These are phyloP conservation scores for Phaeolepiota aurea DNA, from an alignment of 768 basidiomycete genomes.

Conservation along the genomic window DNA sequence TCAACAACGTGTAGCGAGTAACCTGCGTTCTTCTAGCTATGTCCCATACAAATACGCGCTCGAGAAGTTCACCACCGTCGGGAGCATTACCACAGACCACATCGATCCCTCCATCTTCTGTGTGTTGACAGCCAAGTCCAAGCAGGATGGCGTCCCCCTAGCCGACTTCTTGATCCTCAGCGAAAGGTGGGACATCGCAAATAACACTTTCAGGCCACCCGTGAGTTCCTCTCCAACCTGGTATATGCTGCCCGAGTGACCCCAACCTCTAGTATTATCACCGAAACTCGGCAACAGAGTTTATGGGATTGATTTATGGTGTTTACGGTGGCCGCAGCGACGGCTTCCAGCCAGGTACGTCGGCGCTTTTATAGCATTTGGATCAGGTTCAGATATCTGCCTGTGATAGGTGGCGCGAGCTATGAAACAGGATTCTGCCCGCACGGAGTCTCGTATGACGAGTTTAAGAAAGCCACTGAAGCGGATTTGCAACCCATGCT, in stretches of 20 bases:
- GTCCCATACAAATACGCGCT: conserved; percentile 61
- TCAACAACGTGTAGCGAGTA: neutral
- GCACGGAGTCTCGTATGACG: conserved; percentile 57
- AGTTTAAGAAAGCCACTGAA: conserved; percentile 49
- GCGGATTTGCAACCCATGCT: conserved; percentile 41
- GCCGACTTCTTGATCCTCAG: conserved; percentile 61
- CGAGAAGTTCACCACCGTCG: conserved; percentile 56
- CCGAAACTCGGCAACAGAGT: conserved; percentile 53
- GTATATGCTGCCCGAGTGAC: conserved; percentile 1
- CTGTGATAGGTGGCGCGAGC: conserved; percentile 35
- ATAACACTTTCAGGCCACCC: conserved; percentile 51
- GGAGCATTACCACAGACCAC: conserved; percentile 60
- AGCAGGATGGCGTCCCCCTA: conserved; percentile 47
- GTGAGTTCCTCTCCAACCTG: conserved; percentile 17
- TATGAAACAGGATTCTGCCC: conserved; percentile 60
- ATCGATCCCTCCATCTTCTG: conserved; percentile 66
- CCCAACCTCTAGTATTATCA: conserved; percentile 43
- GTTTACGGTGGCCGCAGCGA: conserved; percentile 56
- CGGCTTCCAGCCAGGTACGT: conserved; percentile 48
- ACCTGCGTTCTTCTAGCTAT: conserved; percentile 28
- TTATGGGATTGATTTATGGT: conserved; percentile 61
- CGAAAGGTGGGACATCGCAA: conserved; percentile 56
- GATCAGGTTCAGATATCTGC: neutral
- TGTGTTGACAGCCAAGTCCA: conserved; percentile 58
- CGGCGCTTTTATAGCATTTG: neutral